These are phyloP conservation scores for Mayamaea pseudoterrestris DNA, from an alignment of 108 stramenopile species.

Conservation along the genomic window DNA sequence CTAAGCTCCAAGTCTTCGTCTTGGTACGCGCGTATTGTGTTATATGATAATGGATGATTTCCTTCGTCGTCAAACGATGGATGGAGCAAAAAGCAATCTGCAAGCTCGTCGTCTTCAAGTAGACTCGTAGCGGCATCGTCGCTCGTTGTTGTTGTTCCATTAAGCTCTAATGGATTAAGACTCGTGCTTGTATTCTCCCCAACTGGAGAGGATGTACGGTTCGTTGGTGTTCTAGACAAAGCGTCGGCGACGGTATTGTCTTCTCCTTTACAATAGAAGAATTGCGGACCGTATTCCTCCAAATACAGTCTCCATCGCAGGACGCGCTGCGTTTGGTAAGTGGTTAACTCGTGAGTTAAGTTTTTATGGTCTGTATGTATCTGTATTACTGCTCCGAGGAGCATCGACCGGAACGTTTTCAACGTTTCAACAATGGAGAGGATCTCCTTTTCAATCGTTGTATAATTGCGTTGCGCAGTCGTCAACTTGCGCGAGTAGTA, in stretches of 20 bases:
- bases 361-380: slow-evolving; percentile 34
- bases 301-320: slow-evolving; percentile 35
- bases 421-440: slow-evolving; percentile 25
- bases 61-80: too few relatives aligned
- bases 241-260: slow-evolving; percentile 22
- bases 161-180: too few relatives aligned
- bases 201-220: too few relatives aligned
- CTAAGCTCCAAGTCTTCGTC: too few relatives aligned
- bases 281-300: slow-evolving; percentile 25
- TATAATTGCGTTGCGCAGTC: slow-evolving; percentile 23
- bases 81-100: too few relatives aligned
- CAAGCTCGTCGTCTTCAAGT: too few relatives aligned
- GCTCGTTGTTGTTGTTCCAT: too few relatives aligned
- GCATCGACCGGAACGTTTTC: slow-evolving; percentile 21
- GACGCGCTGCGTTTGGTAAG: slow-evolving; percentile 24
- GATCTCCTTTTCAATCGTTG: slow-evolving; percentile 31
- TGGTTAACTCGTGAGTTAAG: slow-evolving; percentile 8
- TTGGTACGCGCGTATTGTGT: too few relatives aligned
- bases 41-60: too few relatives aligned
- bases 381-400: slow-evolving; percentile 10
- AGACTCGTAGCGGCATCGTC: too few relatives aligned
- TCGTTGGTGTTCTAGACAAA: too few relatives aligned
- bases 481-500: slow-evolving; percentile 24
- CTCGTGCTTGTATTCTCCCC: too few relatives aligned
- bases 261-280: slow-evolving; percentile 20